phyloP scores from a whole-genome alignment of 2,329 filamentous ascomycete genomes.

The Arachnomyces sp. region DNA sequence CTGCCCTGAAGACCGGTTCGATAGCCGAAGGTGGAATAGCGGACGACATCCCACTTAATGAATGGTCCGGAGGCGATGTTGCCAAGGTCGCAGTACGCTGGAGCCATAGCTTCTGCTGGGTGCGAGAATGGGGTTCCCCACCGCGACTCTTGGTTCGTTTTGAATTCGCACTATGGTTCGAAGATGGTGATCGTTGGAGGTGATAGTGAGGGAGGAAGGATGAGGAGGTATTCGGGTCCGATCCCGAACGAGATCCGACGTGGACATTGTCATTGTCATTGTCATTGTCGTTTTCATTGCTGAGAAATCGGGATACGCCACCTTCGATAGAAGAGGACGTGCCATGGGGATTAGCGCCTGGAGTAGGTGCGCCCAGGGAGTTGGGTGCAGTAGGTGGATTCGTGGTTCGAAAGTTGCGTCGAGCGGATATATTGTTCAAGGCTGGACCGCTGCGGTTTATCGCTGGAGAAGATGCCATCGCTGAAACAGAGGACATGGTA shows the following conservation, averaged over 20 bases:
- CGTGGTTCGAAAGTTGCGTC: slow-evolving; percentile 24
- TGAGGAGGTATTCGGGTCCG: slow-evolving; percentile 39
- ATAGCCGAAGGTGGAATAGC: slow-evolving; percentile 27
- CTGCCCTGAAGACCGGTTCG: slow-evolving; percentile 27
- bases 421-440: slow-evolving; percentile 28
- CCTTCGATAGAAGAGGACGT: slow-evolving; percentile 43
- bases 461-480: slow-evolving; percentile 32
- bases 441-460: slow-evolving; percentile 28
- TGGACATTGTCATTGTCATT: slow-evolving; percentile 5
- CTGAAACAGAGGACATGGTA: slow-evolving; percentile 43
- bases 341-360: slow-evolving; percentile 26
- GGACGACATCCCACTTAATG: slow-evolving; percentile 22
- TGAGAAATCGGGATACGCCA: slow-evolving; percentile 40
- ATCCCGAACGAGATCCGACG: slow-evolving; percentile 26
- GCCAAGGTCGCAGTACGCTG: slow-evolving; percentile 39
- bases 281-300: slow-evolving; percentile 22
- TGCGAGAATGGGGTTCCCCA: slow-evolving; percentile 37
- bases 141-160: slow-evolving; percentile 25
- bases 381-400: slow-evolving; percentile 23
- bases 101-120: slow-evolving; percentile 42
- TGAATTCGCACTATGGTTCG: slow-evolving; percentile 21
- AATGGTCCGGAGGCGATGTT: slow-evolving; percentile 35
- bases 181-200: slow-evolving; percentile 38
- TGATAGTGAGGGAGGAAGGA: slow-evolving; percentile 42
- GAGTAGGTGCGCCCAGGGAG: slow-evolving; percentile 18